Conservation (phyloP, 2,329 filamentous ascomycete genomes). For the Fusarium foetens region DNA sequence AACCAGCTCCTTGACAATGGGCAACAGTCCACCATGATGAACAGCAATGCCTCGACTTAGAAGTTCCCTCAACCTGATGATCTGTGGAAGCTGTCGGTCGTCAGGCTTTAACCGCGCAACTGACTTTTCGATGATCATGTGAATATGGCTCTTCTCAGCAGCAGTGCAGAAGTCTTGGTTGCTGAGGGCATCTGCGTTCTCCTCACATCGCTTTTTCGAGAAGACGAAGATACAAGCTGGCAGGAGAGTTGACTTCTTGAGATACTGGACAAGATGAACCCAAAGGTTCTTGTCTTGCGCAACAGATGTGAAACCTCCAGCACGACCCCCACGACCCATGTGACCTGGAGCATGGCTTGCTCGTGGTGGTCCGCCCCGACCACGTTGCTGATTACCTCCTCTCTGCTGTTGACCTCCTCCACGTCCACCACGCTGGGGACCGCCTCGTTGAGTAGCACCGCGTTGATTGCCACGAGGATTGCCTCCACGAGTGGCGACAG, state of each 20-base stretch:
- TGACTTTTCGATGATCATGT: constrained; percentile 97
- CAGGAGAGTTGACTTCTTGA: constrained; percentile 86
- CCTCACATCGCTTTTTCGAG: constrained; percentile 96
- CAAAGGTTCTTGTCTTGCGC: constrained; percentile 96
- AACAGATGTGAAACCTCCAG: constrained; percentile 86
- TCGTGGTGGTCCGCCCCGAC: constrained; percentile 62
- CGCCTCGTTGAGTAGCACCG: constrained; percentile 51
- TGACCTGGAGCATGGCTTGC: constrained; percentile 78
- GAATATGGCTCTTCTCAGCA: constrained; percentile 93
- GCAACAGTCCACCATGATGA: constrained; percentile 92
- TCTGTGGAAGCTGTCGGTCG: constrained; percentile 90
- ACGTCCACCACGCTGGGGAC: constrained; percentile 58
- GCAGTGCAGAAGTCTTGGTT: constrained; percentile 96
- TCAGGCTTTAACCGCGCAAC: constrained; percentile 91
- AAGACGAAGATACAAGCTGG: constrained; percentile 98
- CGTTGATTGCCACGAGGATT: constrained; percentile 51
- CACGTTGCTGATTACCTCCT: constrained; percentile 61
- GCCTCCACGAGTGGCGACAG: constrained; percentile 52
- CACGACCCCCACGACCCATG: constrained; percentile 87
- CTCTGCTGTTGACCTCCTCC: constrained; percentile 60
- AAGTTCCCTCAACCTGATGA: constrained; percentile 85
- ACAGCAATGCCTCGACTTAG: constrained; percentile 91
- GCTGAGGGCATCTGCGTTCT: constrained; percentile 93
- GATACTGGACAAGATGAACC: constrained; percentile 93
- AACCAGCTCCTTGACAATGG: constrained; percentile 97